Base-by-base conservation (phyloP, 2,329 filamentous ascomycete genomes). In the Aureobasidium sp. region DNA sequence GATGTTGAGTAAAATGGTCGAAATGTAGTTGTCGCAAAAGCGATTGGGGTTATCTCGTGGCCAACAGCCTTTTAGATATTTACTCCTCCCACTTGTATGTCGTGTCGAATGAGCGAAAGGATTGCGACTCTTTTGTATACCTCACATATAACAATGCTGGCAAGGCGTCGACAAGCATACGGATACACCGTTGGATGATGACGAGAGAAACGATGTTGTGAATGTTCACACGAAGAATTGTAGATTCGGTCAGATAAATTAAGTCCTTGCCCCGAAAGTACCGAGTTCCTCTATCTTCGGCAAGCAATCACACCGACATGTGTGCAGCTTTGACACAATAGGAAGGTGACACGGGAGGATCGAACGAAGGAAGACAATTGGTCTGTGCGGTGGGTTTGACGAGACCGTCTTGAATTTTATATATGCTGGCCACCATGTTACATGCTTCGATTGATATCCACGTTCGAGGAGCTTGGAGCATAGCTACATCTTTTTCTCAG, bases 281-380 rank as follows among this genome's bases (percentile, higher is more conserved):
- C 50, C 49, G 50, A 54, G 5, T 5, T n/a, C 11, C 50, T 44
- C 36, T 42, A 34, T 44, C 51, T 55, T 55, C 37, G 50, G 53
- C 53, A 25, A 6, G 5, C 29, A 11, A 27, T n/a, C 34, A 45
- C n/a, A 8, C 53, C 21, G 34, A 37, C 13, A 14, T 4, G 32
- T 9, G 32, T 34, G 5, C 16, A 16, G 13, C 50, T 30, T 42
- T n/a, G 27, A 21, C 53, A 30, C 14, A 41, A 57, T 57, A 57
- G 53, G 53, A 57, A 57, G 53, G 53, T 57, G 53, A 29, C 37
- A 54, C 30, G 4, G 50, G 13, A 54, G 50, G 53, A 44, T 57
- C n/a, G 41, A 16, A 39, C 8, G 37, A 14, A 25, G 27, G 27
- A 41, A 16, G 37, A 16, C 27, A 8, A 3, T 13, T 57, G 53